Conservation (phyloP, 2,329 filamentous ascomycete species). For the Penicillium rolfsii region DNA sequence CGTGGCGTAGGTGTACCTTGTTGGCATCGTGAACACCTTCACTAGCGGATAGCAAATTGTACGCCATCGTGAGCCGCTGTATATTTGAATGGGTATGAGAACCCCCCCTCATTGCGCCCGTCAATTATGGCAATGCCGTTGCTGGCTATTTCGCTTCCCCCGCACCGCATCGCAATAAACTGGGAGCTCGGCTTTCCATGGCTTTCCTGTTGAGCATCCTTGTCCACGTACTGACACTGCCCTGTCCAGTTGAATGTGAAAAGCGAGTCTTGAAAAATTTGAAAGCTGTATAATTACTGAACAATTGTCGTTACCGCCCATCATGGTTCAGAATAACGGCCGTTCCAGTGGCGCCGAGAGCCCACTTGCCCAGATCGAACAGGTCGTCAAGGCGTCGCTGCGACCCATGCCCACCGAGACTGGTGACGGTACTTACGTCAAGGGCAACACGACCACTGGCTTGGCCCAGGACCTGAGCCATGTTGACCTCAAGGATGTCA, state of each 20-base stretch:
- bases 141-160: not conserved
- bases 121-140: not conserved
- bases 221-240: not conserved
- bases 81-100: constrained; percentile 6
- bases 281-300: constrained; percentile 5
- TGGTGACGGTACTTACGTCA: constrained; percentile 48
- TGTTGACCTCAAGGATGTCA: constrained; percentile 52
- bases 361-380: constrained; percentile 43
- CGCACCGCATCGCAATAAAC: not conserved
- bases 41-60: not conserved
- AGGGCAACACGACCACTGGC: constrained; percentile 37
- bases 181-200: not conserved
- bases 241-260: not conserved
- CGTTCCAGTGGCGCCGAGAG: constrained; percentile 39
- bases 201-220: not conserved
- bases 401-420: constrained; percentile 48
- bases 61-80: not conserved
- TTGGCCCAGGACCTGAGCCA: constrained; percentile 52
- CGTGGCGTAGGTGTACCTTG: no score
- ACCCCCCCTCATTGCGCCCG: not conserved
- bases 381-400: constrained; percentile 47
- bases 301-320: not conserved
- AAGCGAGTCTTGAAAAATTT: not conserved
- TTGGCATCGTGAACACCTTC: not conserved
- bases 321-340: constrained; percentile 26